Evolutionary conservation across 1,284 basidiomycete genomes (phyloP), one percentile per base, ranked within the genome.

Genomic region (Gymnopus androsaceus): DNA sequence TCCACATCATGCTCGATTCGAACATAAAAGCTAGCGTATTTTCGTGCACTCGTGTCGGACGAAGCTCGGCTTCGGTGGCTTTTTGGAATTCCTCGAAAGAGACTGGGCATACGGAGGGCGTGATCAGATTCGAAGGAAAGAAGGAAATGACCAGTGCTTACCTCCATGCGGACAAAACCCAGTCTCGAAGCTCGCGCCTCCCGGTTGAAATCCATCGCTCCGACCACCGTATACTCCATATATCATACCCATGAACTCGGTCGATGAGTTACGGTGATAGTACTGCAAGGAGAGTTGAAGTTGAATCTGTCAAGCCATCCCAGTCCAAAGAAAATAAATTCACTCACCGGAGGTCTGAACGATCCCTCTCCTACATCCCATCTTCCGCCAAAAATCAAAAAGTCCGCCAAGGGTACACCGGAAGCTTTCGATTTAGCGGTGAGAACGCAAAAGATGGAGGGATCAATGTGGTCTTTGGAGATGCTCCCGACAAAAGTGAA

Each of bases 401-500:
- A 82, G 63, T 87, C 84, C 2, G 79, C 76, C 11, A 88, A 73
- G 17, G 84, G 79, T 1, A 81, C 77, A 8, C 79, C 78, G 6
- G 77, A 73, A 15, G 75, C 77, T 66, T 85, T 84, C 25, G 84
- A 86, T 60, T 79, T 80, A 21, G 80, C 84, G 1, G 83, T 86
- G 55, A 87, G 75, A 46, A 87, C 81, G 58, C 82, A 84, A 71
- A 85, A 85, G 57, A 83, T 79, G 11, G 83, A 85, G 11, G 81
- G 85, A 66, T 83, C 85, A 64, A 81, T 79, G 67, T 82, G 84
- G 67, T 84, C 85, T 66, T 80, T 84, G 33, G 81, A 80, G 63
- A 88, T 83, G 54, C 80, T 82, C 30, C 87, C 87, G 54, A 88
- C 80, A 59, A 79, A 78, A 64, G 82, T 74, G 70, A 88, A 89